phyloP scores from a whole-genome alignment of 2,329 filamentous ascomycete species.

The Fusarium coicis region DNA sequence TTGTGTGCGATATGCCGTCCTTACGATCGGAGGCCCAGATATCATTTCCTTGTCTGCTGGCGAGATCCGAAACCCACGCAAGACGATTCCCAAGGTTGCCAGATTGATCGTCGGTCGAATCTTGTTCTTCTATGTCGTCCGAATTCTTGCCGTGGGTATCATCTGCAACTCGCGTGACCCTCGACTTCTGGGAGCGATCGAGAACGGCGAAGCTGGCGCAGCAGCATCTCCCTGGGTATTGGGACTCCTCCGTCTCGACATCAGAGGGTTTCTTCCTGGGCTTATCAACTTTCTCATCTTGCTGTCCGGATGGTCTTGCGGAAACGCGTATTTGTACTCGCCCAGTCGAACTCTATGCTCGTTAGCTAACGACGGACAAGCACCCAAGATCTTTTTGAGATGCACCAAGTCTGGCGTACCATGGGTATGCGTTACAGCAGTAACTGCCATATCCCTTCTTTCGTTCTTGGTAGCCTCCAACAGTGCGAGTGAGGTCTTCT shows the following conservation, averaged over 20 bases:
- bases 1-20: background rate
- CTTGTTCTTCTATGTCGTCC: background rate
- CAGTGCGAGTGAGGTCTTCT: background rate
- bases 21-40: background rate
- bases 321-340: background rate
- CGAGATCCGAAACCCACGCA: background rate
- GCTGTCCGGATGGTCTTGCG: background rate
- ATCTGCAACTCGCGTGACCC: background rate
- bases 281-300: background rate
- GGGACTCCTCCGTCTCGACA: background rate
- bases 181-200: background rate
- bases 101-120: background rate
- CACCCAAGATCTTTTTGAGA: background rate
- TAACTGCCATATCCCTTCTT: background rate
- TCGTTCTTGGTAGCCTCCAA: background rate
- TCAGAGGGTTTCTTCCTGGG: background rate
- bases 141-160: background rate
- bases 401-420: background rate
- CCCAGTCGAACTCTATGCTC: background rate
- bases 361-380: background rate
- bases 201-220: background rate
- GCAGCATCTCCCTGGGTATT: background rate
- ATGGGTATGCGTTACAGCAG: background rate
- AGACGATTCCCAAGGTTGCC: background rate
- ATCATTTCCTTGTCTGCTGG: background rate